These are phyloP conservation scores for Furcasterigmium furcatum DNA, from an alignment of 2,329 filamentous ascomycete species.

Conservation along the genomic window DNA sequence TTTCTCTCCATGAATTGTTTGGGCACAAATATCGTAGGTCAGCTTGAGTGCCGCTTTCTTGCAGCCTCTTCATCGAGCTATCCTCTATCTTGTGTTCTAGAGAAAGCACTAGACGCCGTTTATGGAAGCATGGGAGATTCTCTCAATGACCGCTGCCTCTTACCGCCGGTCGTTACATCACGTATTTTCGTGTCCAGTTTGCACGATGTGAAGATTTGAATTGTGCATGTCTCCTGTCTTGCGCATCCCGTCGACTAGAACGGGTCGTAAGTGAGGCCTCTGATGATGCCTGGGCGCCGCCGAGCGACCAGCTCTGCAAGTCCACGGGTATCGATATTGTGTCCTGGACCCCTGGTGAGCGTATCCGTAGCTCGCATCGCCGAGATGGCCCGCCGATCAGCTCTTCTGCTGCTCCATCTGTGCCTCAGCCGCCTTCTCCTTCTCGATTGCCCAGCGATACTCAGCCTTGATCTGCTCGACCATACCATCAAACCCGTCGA, in stretches of 20 bases:
- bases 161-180: slow-evolving; percentile 72
- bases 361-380: background rate
- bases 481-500: background rate
- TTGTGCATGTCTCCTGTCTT: too few relatives aligned
- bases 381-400: too few relatives aligned
- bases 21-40: slow-evolving; percentile 71
- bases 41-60: slow-evolving; percentile 48
- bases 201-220: too few relatives aligned
- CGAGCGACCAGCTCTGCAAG: too few relatives aligned
- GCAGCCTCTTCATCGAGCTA: slow-evolving; percentile 54
- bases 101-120: slow-evolving; percentile 55
- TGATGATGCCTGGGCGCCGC: too few relatives aligned
- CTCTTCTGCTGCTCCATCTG: background rate
- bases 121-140: slow-evolving; percentile 70
- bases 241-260: too few relatives aligned
- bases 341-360: background rate
- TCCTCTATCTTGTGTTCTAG: slow-evolving; percentile 73
- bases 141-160: slow-evolving; percentile 63
- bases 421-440: background rate
- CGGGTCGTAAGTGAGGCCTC: too few relatives aligned
- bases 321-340: too few relatives aligned
- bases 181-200: too few relatives aligned
- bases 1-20: slow-evolving; percentile 54
- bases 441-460: background rate
- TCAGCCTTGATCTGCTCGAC: background rate